Base-by-base conservation (phyloP, 2,329 filamentous ascomycete species). In the Knufia petricola region DNA sequence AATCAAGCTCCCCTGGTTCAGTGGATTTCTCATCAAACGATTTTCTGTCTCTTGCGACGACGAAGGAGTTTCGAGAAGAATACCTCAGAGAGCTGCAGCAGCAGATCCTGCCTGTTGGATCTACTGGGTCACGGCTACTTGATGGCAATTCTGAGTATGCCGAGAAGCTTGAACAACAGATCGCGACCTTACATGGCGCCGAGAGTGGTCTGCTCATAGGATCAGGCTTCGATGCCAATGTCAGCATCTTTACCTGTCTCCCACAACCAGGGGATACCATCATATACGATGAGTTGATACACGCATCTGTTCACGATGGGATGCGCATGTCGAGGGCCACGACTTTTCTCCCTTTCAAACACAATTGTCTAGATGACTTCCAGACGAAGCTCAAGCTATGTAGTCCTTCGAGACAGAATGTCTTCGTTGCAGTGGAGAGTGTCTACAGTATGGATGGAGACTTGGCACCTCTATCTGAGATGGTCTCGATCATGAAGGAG, bases 391-490 rank as follows among this genome's bases (percentile, higher is more conserved):
- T 76, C n/a, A 36, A 52, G 10, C 41, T 51, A 0, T 50, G 49
- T 39, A 19, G 37, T 7, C 31, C 44, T 13, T 13, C 41, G 1
- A 48, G 24, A 13, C 39, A 49, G 23, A 81, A 77, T 53, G 71
- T 87, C 2, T 84, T 87, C 55, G 63, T 87, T n/a, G 78, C 78
- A 0, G 71, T 86, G 0, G 84, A 87, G 56, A 77, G 75, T 0
- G 69, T 87, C 0, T 90, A 92, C 63, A 88, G 84, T 61, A 92
- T 92, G 86, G 85, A 90, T 46, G 86, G 86, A 0, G 84, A 89
- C 55, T 66, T 86, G 15, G 77, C 77, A 0, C 82, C 82, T 0
- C 66, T 92, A 9, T 58, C 60, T 9, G 72, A 79, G 4, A 76
- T 89, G 15, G 71, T 84, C 1, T 63, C 71, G 0, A 67, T 76